Conservation (phyloP, 2,329 filamentous ascomycete species). For the Trichoderma oligosporum region DNA sequence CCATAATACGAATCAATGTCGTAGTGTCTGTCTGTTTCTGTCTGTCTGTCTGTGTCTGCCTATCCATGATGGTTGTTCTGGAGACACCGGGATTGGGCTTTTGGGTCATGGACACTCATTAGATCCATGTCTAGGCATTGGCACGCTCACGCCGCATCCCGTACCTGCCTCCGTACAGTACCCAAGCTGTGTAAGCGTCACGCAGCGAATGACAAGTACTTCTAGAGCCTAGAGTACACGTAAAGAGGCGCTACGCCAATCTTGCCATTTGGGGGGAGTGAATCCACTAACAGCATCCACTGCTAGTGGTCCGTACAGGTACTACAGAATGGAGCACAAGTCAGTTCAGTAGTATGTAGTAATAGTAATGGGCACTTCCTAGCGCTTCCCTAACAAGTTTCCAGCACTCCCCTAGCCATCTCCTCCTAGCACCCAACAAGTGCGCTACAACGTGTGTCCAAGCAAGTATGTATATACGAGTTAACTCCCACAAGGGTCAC, state of each 20-base stretch:
- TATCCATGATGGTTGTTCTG: not conserved
- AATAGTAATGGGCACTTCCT: too few species aligned
- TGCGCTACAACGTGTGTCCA: not conserved
- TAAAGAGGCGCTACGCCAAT: not conserved
- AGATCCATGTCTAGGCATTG: not conserved
- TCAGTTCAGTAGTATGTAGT: too few species aligned
- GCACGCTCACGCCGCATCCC: slow-evolving; percentile 5
- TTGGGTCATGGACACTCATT: too few species aligned
- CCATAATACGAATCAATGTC: not conserved
- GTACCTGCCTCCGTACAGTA: slow-evolving; percentile 8
- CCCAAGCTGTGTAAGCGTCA: not conserved
- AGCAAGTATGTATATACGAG: too few species aligned
- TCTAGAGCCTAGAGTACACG: not conserved
- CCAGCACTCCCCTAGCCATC: too few species aligned
- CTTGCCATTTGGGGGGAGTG: not conserved
- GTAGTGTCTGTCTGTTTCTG: too few species aligned
- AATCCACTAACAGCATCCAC: not conserved
- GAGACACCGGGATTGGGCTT: not conserved
- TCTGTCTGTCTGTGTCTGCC: too few species aligned
- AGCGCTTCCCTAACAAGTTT: too few species aligned
- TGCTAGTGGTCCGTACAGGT: too few species aligned
- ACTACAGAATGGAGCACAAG: too few species aligned
- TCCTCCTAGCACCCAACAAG: not conserved
- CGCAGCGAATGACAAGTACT: not conserved
- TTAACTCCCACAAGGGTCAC: not conserved